Conservation (phyloP, 139 green algal genomes). For the Ettlia oleoabundans region DNA sequence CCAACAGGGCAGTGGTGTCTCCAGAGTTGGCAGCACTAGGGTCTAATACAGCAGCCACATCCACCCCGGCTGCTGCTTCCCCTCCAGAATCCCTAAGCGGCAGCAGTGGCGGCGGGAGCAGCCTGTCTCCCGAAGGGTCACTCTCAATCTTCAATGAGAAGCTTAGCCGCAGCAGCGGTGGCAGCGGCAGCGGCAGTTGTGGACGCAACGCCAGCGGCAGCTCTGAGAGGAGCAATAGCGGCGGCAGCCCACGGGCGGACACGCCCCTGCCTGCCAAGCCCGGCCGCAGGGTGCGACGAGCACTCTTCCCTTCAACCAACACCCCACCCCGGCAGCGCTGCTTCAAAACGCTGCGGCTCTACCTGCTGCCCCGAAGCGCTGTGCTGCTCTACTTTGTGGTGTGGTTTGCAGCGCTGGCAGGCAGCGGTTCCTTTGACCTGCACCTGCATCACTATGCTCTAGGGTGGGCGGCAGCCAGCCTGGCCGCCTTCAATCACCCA, state of each 20-base stretch:
- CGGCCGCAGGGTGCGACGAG: background rate
- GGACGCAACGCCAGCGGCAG: no score
- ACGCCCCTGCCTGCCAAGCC: no score
- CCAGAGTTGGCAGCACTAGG: no score
- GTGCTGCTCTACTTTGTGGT: slow-evolving; percentile 5
- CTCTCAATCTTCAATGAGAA: background rate
- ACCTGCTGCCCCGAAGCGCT: slow-evolving; percentile 12
- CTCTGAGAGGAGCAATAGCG: no score
- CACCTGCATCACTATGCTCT: slow-evolving; percentile 34
- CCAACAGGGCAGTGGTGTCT: background rate
- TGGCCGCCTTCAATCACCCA: slow-evolving; percentile 27
- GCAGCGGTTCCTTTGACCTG: background rate
- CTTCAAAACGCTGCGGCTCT: background rate
- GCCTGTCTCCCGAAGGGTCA: background rate
- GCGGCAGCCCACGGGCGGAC: no score
- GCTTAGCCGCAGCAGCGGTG: background rate
- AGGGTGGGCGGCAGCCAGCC: slow-evolving; percentile 2
- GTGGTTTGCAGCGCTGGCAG: background rate
- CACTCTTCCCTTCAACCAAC: background rate
- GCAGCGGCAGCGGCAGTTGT: background rate
- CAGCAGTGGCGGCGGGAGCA: background rate
- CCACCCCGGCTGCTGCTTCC: background rate
- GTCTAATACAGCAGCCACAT: no score
- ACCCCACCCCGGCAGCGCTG: background rate
- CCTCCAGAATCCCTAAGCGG: background rate